Evolutionary conservation across 2,329 filamentous ascomycete species (phyloP), one percentile per base, ranked within the genome.

Genomic region (Penicillium verrucosum): DNA sequence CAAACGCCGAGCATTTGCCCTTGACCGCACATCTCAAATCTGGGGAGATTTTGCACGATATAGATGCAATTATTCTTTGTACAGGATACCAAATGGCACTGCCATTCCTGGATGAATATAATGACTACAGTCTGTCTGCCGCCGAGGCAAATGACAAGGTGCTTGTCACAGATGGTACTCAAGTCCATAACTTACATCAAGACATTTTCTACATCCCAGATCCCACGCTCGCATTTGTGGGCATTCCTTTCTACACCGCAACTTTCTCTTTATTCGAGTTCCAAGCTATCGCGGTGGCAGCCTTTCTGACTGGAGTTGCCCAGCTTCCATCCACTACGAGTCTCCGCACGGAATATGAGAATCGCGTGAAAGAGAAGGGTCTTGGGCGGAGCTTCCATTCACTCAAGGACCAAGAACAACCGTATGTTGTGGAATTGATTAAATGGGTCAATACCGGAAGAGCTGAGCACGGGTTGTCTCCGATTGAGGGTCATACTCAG

Each of bases 191-290:
- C 61, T 74, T 89, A 1, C 84, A 89, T 75, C 84, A 84, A 56
- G 87, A 90, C 66, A 85, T 89, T 14, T 89, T 88, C 67, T 89
- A 89, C 70, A 88, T 89, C 42, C 80, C 80, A 0, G 86, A 89
- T 58, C 85, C 86, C 0, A 82, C 83, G 0, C 74, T 89, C 0
- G 75, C 78, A 0, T 89, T 89, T 60, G 75, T 89, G 18, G 87
- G 87, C 0, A 82, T 86, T 0, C 85, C 85, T 0, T 88, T 85
- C 64, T 83, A 87, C 64, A 83, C 83, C 0, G 85, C 85, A 0
- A 89, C 87, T 0, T 90, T 89, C 64, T 85, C 84, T 0, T 75
- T 89, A 0, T 89, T 89, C 58, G 87, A 89, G 58, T 88, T 88
- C 62, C 87, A 90, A 66, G 85, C 85, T 0, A 82, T 86, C 60